These are phyloP conservation scores for Microcyclosporella mali DNA, from an alignment of 2,329 filamentous ascomycete species.

Conservation along the genomic window DNA sequence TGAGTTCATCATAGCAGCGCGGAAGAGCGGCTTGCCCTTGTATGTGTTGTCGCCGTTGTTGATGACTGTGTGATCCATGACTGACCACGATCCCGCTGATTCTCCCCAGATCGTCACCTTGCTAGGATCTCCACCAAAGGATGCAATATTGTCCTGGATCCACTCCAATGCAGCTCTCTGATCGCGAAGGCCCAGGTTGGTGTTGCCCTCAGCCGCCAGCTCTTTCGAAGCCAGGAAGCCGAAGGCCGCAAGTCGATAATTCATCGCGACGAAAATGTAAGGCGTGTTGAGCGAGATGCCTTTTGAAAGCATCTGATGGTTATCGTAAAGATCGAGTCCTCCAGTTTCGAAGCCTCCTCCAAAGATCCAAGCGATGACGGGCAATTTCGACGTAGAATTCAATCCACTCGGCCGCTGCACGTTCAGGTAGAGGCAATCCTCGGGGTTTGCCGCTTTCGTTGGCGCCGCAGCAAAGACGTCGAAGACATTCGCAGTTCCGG, in stretches of 20 bases:
- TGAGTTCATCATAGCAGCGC: conserved; percentile 70
- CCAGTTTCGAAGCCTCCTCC: conserved; percentile 40
- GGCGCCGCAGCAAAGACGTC: too few relatives aligned
- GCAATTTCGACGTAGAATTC: conserved; percentile 34
- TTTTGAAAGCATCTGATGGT: not conserved
- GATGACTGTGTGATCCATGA: conserved; percentile 66
- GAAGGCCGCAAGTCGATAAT: conserved; percentile 25
- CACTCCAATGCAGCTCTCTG: conserved; percentile 26
- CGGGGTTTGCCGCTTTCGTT: conserved; percentile 16
- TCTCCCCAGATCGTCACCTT: conserved; percentile 18
- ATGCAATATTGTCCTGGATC: conserved; percentile 18
- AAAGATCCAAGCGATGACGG: conserved; percentile 45
- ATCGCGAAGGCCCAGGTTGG: conserved; percentile 29
- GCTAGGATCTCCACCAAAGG: conserved; percentile 19
- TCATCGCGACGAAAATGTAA: too few relatives aligned
- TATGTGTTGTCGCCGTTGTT: conserved; percentile 58
- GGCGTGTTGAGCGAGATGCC: too few relatives aligned
- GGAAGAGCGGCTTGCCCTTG: conserved; percentile 67
- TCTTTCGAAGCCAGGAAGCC: conserved; percentile 30
- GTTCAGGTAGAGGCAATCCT: conserved; percentile 35
- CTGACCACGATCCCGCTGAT: conserved; percentile 53
- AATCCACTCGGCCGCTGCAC: conserved; percentile 36
- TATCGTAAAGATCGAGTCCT: not conserved
- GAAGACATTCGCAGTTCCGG: too few relatives aligned
- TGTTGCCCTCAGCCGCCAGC: conserved; percentile 27